Percentiles rank a stretch among this genome's conserved stretches.
Conservation (phyloP, 768 basidiomycete genomes). For the Hydnum rufescens region DNA sequence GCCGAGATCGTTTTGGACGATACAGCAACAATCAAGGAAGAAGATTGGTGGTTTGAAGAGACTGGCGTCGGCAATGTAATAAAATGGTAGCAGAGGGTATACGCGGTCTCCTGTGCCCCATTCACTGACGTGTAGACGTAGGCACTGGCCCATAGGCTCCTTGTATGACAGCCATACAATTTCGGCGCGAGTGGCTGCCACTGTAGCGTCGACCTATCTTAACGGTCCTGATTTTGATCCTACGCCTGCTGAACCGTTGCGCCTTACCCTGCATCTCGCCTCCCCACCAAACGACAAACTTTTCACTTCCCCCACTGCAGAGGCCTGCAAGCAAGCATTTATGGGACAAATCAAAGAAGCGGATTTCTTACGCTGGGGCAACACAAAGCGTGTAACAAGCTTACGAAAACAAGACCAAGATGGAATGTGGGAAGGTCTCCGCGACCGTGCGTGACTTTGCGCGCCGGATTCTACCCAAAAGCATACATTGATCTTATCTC, state of each 20-base stretch:
- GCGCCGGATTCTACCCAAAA: not conserved
- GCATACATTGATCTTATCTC: not conserved
- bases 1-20: constrained; percentile 90
- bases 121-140: constrained; percentile 16
- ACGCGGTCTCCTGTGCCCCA: not conserved
- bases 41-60: constrained; percentile 96
- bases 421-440: constrained; percentile 91
- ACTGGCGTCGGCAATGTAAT: constrained; percentile 51
- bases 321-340: constrained; percentile 81
- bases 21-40: constrained; percentile 59
- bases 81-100: constrained; percentile 49
- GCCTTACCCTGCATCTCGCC: constrained; percentile 70
- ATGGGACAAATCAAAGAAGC: constrained; percentile 95
- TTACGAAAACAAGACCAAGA: constrained; percentile 85
- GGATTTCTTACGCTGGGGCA: constrained; percentile 93
- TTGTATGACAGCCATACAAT: constrained; percentile 75
- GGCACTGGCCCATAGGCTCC: constrained; percentile 97
- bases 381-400: constrained; percentile 81
- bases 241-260: constrained; percentile 36
- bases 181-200: constrained; percentile 27
- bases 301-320: constrained; percentile 55
- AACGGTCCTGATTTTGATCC: constrained; percentile 19
- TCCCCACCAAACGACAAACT: constrained; percentile 78
- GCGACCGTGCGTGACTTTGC: constrained; percentile 51
- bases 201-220: constrained; percentile 19